Evolutionary conservation across 805 yeast genomes (phyloP).

Genomic region (Ogataea neopini): DNA sequence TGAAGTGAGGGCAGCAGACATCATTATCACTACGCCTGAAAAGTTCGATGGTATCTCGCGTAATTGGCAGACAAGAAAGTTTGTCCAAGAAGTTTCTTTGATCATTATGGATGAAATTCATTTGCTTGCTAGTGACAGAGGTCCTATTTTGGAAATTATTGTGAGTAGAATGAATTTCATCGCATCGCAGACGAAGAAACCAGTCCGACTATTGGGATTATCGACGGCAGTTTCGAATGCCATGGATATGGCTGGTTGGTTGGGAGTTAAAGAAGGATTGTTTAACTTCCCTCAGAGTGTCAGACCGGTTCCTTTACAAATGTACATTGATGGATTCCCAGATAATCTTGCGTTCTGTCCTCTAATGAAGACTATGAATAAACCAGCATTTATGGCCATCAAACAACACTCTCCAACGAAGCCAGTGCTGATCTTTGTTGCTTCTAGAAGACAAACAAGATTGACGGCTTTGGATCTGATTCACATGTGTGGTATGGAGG

Average conservation of each 20-base stretch:
- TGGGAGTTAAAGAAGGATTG: conserved; percentile 70
- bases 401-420: conserved; percentile 85
- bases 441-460: conserved; percentile 80
- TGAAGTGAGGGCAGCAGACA: conserved; percentile 68
- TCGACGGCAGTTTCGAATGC: conserved; percentile 88
- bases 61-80: conserved; percentile 77
- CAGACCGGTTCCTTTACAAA: conserved; percentile 81
- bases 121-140: conserved; percentile 80
- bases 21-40: conserved; percentile 82
- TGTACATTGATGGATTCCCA: conserved; percentile 86
- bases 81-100: conserved; percentile 71
- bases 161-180: conserved; percentile 84
- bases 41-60: conserved; percentile 87
- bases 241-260: conserved; percentile 83
- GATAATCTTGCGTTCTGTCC: conserved; percentile 81
- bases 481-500: conserved; percentile 77
- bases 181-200: conserved; percentile 57
- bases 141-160: conserved; percentile 85
- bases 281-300: conserved; percentile 82
- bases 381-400: conserved; percentile 89
- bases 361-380: conserved; percentile 84
- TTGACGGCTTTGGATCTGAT: conserved; percentile 78
- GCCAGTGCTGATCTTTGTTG: conserved; percentile 83
- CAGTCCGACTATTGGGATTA: conserved; percentile 70
- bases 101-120: conserved; percentile 88